Evolutionary conservation across 805 yeast genomes (phyloP), one percentile per base, ranked within the genome.

Genomic region (Cyberlindnera xishuangbannaensis): DNA sequence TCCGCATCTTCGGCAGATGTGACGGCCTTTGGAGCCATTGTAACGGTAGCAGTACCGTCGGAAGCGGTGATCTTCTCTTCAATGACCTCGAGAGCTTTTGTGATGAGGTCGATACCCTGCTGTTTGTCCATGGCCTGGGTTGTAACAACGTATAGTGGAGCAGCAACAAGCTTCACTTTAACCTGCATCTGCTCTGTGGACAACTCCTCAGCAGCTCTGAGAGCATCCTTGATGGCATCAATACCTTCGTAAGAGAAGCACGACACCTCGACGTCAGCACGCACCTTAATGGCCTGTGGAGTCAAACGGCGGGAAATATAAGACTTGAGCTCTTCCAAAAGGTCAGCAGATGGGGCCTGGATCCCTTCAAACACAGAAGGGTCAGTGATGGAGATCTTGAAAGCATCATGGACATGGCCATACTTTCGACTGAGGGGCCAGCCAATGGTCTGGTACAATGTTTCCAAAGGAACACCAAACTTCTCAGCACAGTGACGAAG

Each of bases 1-100:
- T 88, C 97, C 40, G 96, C 97, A 61, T 92, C 98, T 61, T 92
- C 98, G 40, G 92, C 84, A 41, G 95, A 97, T 37, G 97, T 87
- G 47, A 92, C 97, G 27, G 97, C 97, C 76, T 88, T 90, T 56
- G 98, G 97, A 51, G 95, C 90, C 97, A 90, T 90, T 34, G 94
- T 87, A 45, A 90, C 82, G 48, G 83, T 85, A 60, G 95, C 82
- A 38, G 76, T 73, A 56, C 98, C 98, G 34, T 86, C 95, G 35
- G 75, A 71, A 15, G 71, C 67, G 40, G 71, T 72, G 52, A 92
- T 87, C 31, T 78, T 69, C 50, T 73, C 75, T 40, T 74, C 71
- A 44, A 92, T 83, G 48, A 71, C 77, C 45, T 73, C 82, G 45
- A 92, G 85, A 30, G 97, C 95, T 48, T 72, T 61, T 55, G 78